These are phyloP conservation scores for Cladosporium colombiae DNA, from an alignment of 2,329 filamentous ascomycete genomes.

Conservation along the genomic window DNA sequence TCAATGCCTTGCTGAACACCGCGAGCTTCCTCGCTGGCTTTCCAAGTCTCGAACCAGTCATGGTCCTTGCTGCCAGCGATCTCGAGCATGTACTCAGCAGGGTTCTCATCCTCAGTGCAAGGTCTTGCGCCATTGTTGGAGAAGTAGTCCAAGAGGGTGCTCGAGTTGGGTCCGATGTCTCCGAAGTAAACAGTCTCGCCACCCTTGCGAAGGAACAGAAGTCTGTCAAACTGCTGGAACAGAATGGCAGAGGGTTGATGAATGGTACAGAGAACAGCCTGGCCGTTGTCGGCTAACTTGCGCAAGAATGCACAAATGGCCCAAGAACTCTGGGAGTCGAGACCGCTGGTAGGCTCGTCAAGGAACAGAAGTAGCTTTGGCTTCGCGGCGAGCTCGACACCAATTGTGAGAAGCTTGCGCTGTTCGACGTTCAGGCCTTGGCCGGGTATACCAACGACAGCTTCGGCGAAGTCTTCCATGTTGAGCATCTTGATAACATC, in stretches of 20 bases:
- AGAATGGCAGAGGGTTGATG: constrained; percentile 87
- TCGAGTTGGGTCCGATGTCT: constrained; percentile 75
- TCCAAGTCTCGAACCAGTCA: constrained; percentile 48
- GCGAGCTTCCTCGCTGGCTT: constrained; percentile 33
- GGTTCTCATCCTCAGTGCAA: constrained; percentile 56
- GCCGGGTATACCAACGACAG: constrained; percentile 63
- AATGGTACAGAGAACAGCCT: constrained; percentile 87
- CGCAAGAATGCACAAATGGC: constrained; percentile 77
- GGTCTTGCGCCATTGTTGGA: constrained; percentile 29
- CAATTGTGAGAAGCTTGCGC: constrained; percentile 66
- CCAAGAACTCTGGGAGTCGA: constrained; percentile 73
- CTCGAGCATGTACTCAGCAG: constrained; percentile 75
- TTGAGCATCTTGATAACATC: constrained; percentile 64
- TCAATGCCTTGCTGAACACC: constrained; percentile 43
- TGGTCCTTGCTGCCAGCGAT: constrained; percentile 41
- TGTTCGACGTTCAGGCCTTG: constrained; percentile 66
- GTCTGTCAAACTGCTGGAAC: constrained; percentile 84
- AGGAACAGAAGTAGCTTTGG: constrained; percentile 75
- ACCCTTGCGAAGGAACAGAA: constrained; percentile 75
- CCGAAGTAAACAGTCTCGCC: constrained; percentile 85
- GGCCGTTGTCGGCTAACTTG: constrained; percentile 75
- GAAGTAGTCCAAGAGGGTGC: constrained; percentile 63
- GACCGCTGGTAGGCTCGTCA: constrained; percentile 75
- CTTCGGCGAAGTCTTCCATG: constrained; percentile 66
- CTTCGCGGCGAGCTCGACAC: constrained; percentile 63